Conservation (phyloP, 2,329 filamentous ascomycete species). For the Cercospora citrullina region DNA sequence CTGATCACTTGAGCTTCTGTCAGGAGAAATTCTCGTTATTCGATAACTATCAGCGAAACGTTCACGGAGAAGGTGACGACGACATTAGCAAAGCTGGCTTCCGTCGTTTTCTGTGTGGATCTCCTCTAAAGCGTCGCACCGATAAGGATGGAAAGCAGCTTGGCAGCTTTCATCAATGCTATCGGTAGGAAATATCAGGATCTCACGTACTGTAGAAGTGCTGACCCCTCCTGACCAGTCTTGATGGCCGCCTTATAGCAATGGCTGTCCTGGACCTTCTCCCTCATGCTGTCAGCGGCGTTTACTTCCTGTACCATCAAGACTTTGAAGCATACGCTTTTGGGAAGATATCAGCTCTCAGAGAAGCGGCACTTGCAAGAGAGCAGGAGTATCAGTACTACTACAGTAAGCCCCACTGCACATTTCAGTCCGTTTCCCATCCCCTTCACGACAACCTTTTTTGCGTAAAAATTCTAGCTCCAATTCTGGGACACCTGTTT, state of each 20-base stretch:
- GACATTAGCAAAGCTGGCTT: slow-evolving; percentile 65
- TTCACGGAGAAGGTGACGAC: slow-evolving; percentile 66
- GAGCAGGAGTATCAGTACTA: slow-evolving; percentile 73
- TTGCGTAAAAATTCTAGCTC: no score
- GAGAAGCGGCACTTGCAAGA: slow-evolving; percentile 69
- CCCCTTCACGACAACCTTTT: not conserved
- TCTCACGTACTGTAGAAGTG: slow-evolving; percentile 46
- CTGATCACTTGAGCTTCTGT: not conserved
- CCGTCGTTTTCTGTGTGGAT: slow-evolving; percentile 70
- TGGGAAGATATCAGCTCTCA: slow-evolving; percentile 73
- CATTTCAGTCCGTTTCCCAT: not conserved
- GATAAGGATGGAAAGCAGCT: slow-evolving; percentile 56
- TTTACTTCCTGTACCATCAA: slow-evolving; percentile 81
- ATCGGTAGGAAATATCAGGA: not conserved
- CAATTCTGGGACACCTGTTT: not conserved
- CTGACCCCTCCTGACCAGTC: slow-evolving; percentile 42
- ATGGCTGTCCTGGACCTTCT: slow-evolving; percentile 76
- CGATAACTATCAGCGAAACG: slow-evolving; percentile 70
- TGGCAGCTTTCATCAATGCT: slow-evolving; percentile 77
- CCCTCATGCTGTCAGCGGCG: slow-evolving; percentile 73
- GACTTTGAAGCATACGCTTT: slow-evolving; percentile 69
- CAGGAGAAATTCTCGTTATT: slow-evolving; percentile 71
- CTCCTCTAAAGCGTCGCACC: slow-evolving; percentile 58
- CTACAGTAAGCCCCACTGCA: slow-evolving; percentile 50
- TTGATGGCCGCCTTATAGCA: slow-evolving; percentile 74